A percentile compares a stretch with the other conserved stretches of the same genome.
Conservation (phyloP, 805 yeast species). For the Candida coquimbonensis region DNA sequence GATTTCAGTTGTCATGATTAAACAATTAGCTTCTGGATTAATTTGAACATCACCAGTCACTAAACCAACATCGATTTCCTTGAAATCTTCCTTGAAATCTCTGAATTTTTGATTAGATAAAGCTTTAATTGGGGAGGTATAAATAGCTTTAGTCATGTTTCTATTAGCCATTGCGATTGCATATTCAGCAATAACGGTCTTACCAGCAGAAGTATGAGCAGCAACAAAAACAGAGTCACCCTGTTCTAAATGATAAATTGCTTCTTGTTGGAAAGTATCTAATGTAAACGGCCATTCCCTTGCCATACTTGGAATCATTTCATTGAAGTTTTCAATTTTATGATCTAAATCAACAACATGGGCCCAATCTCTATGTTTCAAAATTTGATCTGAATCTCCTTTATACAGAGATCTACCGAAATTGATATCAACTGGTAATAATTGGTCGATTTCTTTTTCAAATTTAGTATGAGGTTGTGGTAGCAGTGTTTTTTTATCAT, state of each 20-base stretch:
- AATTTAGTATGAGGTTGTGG: conserved; percentile 8
- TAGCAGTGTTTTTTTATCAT: neutral
- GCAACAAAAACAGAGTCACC: conserved; percentile 99
- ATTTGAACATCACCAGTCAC: conserved; percentile 98
- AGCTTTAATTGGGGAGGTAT: conserved; percentile 93
- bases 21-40: conserved; percentile 91
- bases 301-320: conserved; percentile 89
- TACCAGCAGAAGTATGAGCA: conserved; percentile 98
- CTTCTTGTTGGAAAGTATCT: conserved; percentile 95
- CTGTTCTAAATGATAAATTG: conserved; percentile 91
- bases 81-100: conserved; percentile 75
- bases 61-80: conserved; percentile 82
- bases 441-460: conserved; percentile 38
- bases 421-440: conserved; percentile 44
- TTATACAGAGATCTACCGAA: conserved; percentile 34
- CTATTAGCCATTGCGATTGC: conserved; percentile 95
- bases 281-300: conserved; percentile 91
- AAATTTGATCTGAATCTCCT: conserved; percentile 10
- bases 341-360: conserved; percentile 88
- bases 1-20: conserved; percentile 97
- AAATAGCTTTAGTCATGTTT: conserved; percentile 94
- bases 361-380: conserved; percentile 70
- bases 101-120: conserved; percentile 84
- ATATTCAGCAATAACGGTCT: conserved; percentile 96
- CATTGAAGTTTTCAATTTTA: conserved; percentile 74